Base-by-base conservation (phyloP, 163 green algal genomes). In the Smithsoniella earleae region DNA sequence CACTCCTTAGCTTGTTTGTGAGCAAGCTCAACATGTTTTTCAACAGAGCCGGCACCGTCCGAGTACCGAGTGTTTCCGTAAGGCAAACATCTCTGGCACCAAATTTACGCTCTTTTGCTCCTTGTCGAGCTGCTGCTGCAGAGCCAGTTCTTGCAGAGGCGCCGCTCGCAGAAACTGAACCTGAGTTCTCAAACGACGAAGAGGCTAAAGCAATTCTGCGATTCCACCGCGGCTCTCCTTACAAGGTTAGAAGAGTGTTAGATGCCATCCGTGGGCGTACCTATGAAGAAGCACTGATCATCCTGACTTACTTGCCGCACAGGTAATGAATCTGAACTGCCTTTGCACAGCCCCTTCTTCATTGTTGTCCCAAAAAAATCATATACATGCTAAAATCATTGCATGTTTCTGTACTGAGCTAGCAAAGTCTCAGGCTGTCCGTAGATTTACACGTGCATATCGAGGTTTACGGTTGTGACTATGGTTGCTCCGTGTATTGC, bases 301-400 rank as follows among this genome's bases (percentile, higher is more conserved):
- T 97, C 18, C 84, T 96, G 78, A 90, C 96, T 79, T 96, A 94
- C 81, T 90, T 96, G 83, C 92, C 92, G 3, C 96, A 96, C 85
- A 78, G 83, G 58, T 69, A 36, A 16, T 31, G n/a, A 49, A 10
- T 49, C 40, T 49, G 10, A 13, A 49, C 10, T 49, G 10, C 10
- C 10, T 49, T 49, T 49, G 40, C 10, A 13, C 40, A 49, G 40
- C 40, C n/a, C n/a, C n/a, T n/a, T n/a, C n/a, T n/a, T n/a, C n/a
- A n/a, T n/a, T n/a, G n/a, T n/a, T n/a, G n/a, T n/a, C n/a, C n/a
- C n/a, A n/a, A n/a, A n/a, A n/a, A n/a, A n/a, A n/a, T n/a, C n/a
- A n/a, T n/a, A n/a, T n/a, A n/a, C n/a, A n/a, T n/a, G n/a, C n/a
- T n/a, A n/a, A n/a, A n/a, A n/a, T n/a, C n/a, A n/a, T n/a, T n/a